Evolutionary conservation across 2,329 filamentous ascomycete genomes (phyloP).

Genomic region (Claviceps arundinis): DNA sequence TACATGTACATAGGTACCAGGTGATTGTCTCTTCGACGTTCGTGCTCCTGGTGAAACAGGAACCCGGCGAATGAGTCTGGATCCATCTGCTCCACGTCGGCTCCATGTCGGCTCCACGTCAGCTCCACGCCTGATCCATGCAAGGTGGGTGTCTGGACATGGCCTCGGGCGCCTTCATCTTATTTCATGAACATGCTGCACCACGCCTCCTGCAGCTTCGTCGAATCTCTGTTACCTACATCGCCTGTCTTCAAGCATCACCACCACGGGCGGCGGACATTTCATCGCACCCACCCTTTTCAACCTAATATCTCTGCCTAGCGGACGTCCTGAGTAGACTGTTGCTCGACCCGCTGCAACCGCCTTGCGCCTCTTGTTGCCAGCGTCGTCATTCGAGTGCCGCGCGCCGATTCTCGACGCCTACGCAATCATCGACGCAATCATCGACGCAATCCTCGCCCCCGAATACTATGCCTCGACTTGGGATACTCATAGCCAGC

Average conservation of each 20-base stretch:
- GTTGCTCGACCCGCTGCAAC: neutral
- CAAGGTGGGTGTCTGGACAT: too few species aligned
- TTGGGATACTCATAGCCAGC: neutral
- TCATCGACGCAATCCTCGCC: neutral
- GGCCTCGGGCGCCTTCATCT: too few species aligned
- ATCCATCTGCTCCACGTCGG: neutral
- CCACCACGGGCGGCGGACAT: too few species aligned
- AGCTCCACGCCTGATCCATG: too few species aligned
- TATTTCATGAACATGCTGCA: too few species aligned
- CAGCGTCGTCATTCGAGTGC: constrained; percentile 1
- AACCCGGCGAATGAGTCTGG: neutral
- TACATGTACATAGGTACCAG: neutral
- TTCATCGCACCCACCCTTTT: neutral
- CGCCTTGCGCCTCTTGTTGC: neutral
- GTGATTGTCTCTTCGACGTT: neutral
- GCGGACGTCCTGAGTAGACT: neutral
- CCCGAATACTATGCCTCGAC: constrained; percentile 3
- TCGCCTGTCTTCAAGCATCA: too few species aligned
- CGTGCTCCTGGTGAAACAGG: neutral
- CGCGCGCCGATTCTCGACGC: neutral
- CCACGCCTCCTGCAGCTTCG: too few species aligned
- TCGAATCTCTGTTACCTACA: too few species aligned
- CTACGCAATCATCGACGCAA: neutral
- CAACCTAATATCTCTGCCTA: neutral
- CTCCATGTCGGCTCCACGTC: neutral